Percentiles rank a stretch among this genome's conserved stretches.
Conservation (phyloP, 306 rosid species). For the Hippophae rhamnoides region DNA sequence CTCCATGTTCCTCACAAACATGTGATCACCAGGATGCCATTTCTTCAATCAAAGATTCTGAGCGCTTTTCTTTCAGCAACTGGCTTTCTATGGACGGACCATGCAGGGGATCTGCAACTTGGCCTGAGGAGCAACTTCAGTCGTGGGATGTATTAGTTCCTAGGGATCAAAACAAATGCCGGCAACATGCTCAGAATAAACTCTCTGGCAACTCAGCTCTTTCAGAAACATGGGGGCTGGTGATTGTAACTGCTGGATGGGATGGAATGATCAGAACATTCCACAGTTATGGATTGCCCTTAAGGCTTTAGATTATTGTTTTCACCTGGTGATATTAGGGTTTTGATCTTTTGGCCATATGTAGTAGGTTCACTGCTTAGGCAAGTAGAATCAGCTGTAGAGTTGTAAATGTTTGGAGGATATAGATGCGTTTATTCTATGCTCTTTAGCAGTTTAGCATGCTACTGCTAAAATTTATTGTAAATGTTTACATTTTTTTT, state of each 20-base stretch:
- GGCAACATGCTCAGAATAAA: conserved; percentile 15
- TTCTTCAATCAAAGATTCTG: conserved; percentile 25
- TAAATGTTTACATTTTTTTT: too few relatives aligned
- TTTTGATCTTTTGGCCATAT: too few relatives aligned
- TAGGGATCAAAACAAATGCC: conserved; percentile 22
- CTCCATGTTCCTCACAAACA: conserved; percentile 18
- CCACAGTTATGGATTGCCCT: conserved; percentile 83
- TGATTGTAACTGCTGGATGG: conserved; percentile 55
- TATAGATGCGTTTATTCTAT: too few relatives aligned
- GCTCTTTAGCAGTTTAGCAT: too few relatives aligned
- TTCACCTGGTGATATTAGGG: too few relatives aligned
- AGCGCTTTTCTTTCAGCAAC: conserved; percentile 42
- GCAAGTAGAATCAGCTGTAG: too few relatives aligned
- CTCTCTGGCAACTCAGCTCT: conserved; percentile 7
- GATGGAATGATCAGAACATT: conserved; percentile 74
- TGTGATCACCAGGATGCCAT: conserved; percentile 13
- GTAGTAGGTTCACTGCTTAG: too few relatives aligned
- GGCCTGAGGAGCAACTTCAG: conserved; percentile 91
- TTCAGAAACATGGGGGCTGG: conserved; percentile 72
- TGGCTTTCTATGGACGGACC: conserved; percentile 59
- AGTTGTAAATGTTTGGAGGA: too few relatives aligned
- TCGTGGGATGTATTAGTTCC: conserved; percentile 27
- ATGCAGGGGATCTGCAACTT: conserved; percentile 53
- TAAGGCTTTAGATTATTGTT: conserved; percentile 33
- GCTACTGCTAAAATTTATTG: too few relatives aligned